phyloP scores from a whole-genome alignment of 805 yeast species.

The Tetrapisispora iriomotensis region DNA sequence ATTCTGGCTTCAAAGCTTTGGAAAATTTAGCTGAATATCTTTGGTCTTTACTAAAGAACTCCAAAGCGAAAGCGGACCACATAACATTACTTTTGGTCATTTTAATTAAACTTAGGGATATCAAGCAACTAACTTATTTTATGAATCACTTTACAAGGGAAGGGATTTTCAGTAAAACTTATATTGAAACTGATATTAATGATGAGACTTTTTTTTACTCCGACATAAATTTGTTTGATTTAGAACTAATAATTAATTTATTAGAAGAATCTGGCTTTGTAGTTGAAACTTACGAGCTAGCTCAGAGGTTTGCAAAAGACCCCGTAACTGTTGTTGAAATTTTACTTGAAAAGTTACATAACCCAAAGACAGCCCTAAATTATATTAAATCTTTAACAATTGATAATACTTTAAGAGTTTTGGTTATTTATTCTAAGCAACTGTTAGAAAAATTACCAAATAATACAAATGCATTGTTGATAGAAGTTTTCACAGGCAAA shows the following conservation, averaged over 20 bases:
- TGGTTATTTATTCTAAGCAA: conserved; percentile 55
- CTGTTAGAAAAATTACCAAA: conserved; percentile 63
- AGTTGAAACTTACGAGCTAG: conserved; percentile 57
- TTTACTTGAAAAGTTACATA: conserved; percentile 53
- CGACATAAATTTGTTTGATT: conserved; percentile 40
- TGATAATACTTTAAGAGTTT: conserved; percentile 65
- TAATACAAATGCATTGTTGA: conserved; percentile 71
- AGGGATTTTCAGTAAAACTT: conserved; percentile 19
- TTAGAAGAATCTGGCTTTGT: conserved; percentile 65
- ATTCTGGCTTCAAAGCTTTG: conserved; percentile 24
- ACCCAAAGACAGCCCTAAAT: conserved; percentile 48
- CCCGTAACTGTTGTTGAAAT: conserved; percentile 71
- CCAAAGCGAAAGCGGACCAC: conserved; percentile 65
- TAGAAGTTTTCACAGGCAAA: conserved; percentile 82
- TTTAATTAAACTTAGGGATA: conserved; percentile 63
- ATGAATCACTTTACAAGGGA: conserved; percentile 33
- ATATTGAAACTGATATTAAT: conserved; percentile 27
- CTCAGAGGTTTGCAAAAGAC: conserved; percentile 55
- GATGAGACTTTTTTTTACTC: conserved; percentile 30
- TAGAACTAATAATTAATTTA: conserved; percentile 54
- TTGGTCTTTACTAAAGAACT: conserved; percentile 45
- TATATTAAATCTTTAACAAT: conserved; percentile 61
- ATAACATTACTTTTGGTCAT: conserved; percentile 70
- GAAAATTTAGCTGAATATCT: conserved; percentile 53
- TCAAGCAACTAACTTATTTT: conserved; percentile 47